phyloP scores from a whole-genome alignment of 2,329 filamentous ascomycete species.

The Aspergillus sergii region DNA sequence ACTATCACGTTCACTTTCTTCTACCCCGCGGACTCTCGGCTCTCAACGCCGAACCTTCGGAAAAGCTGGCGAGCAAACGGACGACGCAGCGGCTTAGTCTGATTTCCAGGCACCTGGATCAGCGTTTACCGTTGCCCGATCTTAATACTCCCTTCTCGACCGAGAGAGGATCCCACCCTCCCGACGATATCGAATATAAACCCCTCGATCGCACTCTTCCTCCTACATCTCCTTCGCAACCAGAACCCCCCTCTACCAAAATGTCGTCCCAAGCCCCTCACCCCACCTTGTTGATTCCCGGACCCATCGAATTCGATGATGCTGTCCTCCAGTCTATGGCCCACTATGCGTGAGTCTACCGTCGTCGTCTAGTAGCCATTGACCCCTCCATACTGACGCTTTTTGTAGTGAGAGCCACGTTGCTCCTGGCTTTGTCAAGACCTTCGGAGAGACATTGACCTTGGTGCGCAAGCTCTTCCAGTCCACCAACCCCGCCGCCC shows the following conservation, averaged over 20 bases:
- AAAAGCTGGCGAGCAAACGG: constrained; percentile 52
- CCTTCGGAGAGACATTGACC: constrained; percentile 85
- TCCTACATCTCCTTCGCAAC: constrained; percentile 8
- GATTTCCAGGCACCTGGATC: constrained; percentile 63
- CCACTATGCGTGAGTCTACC: constrained; percentile 65
- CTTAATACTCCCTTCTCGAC: constrained; percentile 67
- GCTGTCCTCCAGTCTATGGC: constrained; percentile 91
- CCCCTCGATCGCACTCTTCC: constrained; percentile 37
- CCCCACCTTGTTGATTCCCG: constrained; percentile 86
- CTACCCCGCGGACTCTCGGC: constrained; percentile 34
- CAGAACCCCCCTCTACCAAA: constrained; percentile 34
- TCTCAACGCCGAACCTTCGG: constrained; percentile 38
- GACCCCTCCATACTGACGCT: constrained; percentile 14
- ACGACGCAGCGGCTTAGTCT: constrained; percentile 58
- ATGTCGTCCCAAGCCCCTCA: constrained; percentile 65
- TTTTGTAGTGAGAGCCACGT: constrained; percentile 83
- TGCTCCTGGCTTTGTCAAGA: constrained; percentile 81
- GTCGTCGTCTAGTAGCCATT: constrained; percentile 10
- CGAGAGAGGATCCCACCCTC: constrained; percentile 55
- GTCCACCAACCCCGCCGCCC: constrained; percentile 76
- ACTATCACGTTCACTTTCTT: constrained; percentile 1
- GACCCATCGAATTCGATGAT: constrained; percentile 98
- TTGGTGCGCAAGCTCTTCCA: constrained; percentile 94
- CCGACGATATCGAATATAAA: constrained; percentile 59
- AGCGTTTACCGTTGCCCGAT: constrained; percentile 56